A percentile compares a stretch with the other conserved stretches of the same genome.
Conservation (phyloP, 2,329 filamentous ascomycete species). For the Pyricularia sp. region DNA sequence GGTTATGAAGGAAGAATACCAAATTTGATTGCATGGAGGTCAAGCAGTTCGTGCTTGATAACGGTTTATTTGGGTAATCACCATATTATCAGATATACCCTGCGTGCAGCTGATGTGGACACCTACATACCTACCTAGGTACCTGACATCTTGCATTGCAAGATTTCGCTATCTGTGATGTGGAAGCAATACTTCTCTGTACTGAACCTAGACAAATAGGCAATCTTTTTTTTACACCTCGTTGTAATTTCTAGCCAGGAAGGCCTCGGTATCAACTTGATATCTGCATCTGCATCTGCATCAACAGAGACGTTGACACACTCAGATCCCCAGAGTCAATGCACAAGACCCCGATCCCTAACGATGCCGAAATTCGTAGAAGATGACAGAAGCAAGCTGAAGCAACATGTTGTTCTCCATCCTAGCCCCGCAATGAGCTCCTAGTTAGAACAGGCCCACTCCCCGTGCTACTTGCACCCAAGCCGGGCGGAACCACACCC, state of each 20-base stretch:
- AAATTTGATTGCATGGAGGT: not conserved
- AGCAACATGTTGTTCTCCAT: not conserved
- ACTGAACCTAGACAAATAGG: not conserved
- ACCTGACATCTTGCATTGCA: too few species aligned
- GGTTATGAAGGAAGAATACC: not conserved
- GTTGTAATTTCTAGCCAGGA: not conserved
- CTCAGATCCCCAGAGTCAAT: not conserved
- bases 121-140: too few species aligned
- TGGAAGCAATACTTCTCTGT: not conserved
- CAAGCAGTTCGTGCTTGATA: not conserved
- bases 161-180: not conserved
- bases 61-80: too few species aligned
- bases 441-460: not conserved
- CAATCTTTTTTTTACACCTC: not conserved
- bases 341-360: not conserved
- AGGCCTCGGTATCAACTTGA: not conserved
- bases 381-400: not conserved
- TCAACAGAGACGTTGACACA: not conserved
- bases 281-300: not conserved
- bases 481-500: constrained; percentile 1
- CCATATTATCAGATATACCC: too few species aligned
- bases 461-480: not conserved
- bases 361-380: not conserved
- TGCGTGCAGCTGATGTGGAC: too few species aligned
- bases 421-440: not conserved